Evolutionary conservation across 441 rosid species (phyloP), one percentile per base, ranked within the genome.

Genomic region (Adansonia madagascariensis): DNA sequence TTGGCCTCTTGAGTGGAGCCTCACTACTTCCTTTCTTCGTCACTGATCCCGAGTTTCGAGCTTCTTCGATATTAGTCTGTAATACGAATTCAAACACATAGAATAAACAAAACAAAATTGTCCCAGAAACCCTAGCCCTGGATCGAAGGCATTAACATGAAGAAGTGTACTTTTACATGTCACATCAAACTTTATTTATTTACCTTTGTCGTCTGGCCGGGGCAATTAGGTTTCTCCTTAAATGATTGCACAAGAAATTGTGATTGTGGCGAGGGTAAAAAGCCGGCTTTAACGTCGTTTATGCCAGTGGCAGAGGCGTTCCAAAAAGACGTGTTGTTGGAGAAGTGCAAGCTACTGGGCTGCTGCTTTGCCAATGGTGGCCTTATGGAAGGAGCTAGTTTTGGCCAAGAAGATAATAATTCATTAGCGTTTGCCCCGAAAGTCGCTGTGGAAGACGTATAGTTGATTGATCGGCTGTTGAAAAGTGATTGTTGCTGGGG

Each of bases 11-110:
- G 50, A 31, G 76, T 66, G 84, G 82, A 17, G 93, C 82, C 74
- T 92, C 96, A 44, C 76, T 76, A 74, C 75, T 89, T 82, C 84
- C 82, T 79, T 80, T 91, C 90, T 94, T 92, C 62, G 46, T 65
- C 53, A 52, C 75, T 1, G 84, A 61, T 20, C 78, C 79, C 17
- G 79, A 75, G 70, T 86, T 91, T 71, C 85, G 74, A 75, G 82
- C 80, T 67, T 89, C 86, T 49, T 84, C 84, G 55, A 8, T 82
- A 27, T 71, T 88, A 22, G 75, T 39, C 91, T 89, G 73, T 74
- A 74, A 82, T 91, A 49, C 75, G 73, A 73, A 69, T 89, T 82
- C 86, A 81, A 6, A 47, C 15, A 44, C 39, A 24, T 15, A 4
- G 2, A 65, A 61, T 50, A 57, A n/a, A 31, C 18, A 31, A 14